Percentiles rank a stretch among this genome's conserved stretches.
Conservation (phyloP, 257 asterid genomes). For the Solanum megistacrolobum region DNA sequence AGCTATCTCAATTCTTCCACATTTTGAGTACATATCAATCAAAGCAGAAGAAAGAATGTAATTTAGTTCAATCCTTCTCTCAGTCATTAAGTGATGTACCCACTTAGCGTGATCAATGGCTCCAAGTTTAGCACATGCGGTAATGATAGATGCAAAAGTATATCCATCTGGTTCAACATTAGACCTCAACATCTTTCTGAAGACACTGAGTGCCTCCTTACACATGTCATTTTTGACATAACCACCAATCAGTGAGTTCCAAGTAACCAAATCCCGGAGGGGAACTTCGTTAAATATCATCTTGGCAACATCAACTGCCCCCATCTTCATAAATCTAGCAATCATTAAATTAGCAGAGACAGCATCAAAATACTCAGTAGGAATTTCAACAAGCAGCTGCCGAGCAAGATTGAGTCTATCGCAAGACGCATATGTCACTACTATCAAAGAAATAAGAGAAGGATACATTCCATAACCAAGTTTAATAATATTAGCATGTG, state of each 20-base stretch:
- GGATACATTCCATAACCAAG: slow-evolving; percentile 37
- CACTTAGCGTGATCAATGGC: slow-evolving; percentile 56
- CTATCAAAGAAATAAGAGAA: slow-evolving; percentile 32
- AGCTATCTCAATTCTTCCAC: slow-evolving; percentile 62
- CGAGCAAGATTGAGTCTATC: slow-evolving; percentile 29
- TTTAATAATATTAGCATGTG: slow-evolving; percentile 44
- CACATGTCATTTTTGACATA: slow-evolving; percentile 35
- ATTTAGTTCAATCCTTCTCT: slow-evolving; percentile 43
- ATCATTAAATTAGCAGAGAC: slow-evolving; percentile 43
- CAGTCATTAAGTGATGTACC: slow-evolving; percentile 52
- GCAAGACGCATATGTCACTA: slow-evolving; percentile 34
- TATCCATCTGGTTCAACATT: slow-evolving; percentile 51
- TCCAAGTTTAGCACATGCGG: slow-evolving; percentile 71
- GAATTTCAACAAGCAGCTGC: slow-evolving; percentile 31
- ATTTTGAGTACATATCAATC: slow-evolving; percentile 72
- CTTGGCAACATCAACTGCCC: slow-evolving; percentile 49
- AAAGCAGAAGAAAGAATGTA: slow-evolving; percentile 62
- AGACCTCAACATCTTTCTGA: slow-evolving; percentile 43
- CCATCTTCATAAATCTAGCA: slow-evolving; percentile 41
- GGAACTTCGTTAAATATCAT: slow-evolving; percentile 32
- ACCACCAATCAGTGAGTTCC: slow-evolving; percentile 77
- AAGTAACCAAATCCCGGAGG: slow-evolving; percentile 57
- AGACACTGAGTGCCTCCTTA: slow-evolving; percentile 39
- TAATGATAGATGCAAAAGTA: slow-evolving; percentile 55
- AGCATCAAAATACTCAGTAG: slow-evolving; percentile 13